Evolutionary conservation across 768 basidiomycete species (phyloP), one percentile per base, ranked within the genome.

Genomic region (Dioszegia aurantiaca): DNA sequence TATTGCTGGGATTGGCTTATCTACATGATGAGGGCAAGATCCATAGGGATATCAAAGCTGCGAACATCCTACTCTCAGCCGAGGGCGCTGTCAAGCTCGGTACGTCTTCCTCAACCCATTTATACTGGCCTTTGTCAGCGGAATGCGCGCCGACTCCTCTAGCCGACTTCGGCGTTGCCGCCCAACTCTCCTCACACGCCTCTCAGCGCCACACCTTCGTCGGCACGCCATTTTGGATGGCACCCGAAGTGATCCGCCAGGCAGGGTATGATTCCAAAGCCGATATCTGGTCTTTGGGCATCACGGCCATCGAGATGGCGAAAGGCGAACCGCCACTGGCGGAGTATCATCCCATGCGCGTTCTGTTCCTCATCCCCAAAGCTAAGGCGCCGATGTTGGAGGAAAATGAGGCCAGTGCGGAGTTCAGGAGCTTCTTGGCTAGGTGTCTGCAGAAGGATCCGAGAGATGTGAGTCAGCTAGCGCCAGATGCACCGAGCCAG

Each of bases 311-410:
- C 48, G 94, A 97, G 80, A 87, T 99, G 87, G 93, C 94, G 1
- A 90, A 89, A 68, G 95, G 95, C 42, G 92, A 97, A 69, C 95
- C 95, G 0, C 95, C 95, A 8, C 78, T 97, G 56, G 88, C 90
- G 3, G 94, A 98, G 75, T 94, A 97, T 75, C 95, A 98, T 70
- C 95, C 93, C 0, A 98, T 98, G 95, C 85, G 95, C 27, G 94
- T 99, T 1, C 82, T 99, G 54, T 98, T 98, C 80, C 81, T 98
- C 46, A 99, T 98, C 62, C 95, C 95, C 2, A 95, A 97, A 78
- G 91, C 93, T 17, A 90, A 90, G 63, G 87, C 95, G 4, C 95
- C 95, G 4, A 82, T 84, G 10, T 80, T 99, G 47, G 94, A 97
- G 67, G 92, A 62, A 39, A 33, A 90, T 1, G 67, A 64, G 23